Percentiles rank a stretch among this genome's conserved stretches.
Conservation (phyloP, 345 rosid species). For the Cardamine chenopodiifolia region DNA sequence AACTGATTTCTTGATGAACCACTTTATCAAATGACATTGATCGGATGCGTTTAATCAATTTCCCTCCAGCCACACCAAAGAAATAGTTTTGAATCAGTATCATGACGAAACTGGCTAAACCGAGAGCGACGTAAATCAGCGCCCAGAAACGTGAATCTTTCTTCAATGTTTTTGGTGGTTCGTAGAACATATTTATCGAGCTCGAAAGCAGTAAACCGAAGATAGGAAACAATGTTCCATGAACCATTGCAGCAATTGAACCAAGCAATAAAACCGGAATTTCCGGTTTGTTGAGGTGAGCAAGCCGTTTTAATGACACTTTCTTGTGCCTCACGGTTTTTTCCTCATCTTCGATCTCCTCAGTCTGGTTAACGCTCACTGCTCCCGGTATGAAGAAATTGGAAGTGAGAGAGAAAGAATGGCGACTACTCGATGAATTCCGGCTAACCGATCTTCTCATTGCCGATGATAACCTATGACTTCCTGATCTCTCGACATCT, state of each 20-base stretch:
- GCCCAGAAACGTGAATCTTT: conserved; percentile 74
- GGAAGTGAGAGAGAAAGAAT: conserved; percentile 32
- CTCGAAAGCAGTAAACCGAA: conserved; percentile 75
- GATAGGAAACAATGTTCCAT: conserved; percentile 70
- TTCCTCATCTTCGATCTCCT: background rate
- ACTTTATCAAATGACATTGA: conserved; percentile 70
- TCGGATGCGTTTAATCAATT: conserved; percentile 67
- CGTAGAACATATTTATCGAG: conserved; percentile 66
- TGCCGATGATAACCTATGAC: conserved; percentile 36
- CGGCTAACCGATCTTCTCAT: conserved; percentile 43
- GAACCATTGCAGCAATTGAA: conserved; percentile 58
- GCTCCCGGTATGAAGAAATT: conserved; percentile 31
- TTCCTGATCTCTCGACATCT: conserved; percentile 34
- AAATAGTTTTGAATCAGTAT: conserved; percentile 68
- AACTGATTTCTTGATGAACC: conserved; percentile 80
- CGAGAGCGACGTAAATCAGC: conserved; percentile 50
- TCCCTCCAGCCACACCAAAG: conserved; percentile 85
- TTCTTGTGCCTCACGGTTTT: conserved; percentile 42
- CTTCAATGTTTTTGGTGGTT: conserved; percentile 46
- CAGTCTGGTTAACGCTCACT: conserved; percentile 28
- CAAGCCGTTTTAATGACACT: conserved; percentile 64
- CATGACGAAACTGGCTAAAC: conserved; percentile 38
- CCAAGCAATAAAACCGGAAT: conserved; percentile 59
- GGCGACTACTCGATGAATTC: conserved; percentile 38
- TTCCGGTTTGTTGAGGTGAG: conserved; percentile 75